Base-by-base conservation (phyloP, 2,329 filamentous ascomycete species). In the Pseudonectria buxi region DNA sequence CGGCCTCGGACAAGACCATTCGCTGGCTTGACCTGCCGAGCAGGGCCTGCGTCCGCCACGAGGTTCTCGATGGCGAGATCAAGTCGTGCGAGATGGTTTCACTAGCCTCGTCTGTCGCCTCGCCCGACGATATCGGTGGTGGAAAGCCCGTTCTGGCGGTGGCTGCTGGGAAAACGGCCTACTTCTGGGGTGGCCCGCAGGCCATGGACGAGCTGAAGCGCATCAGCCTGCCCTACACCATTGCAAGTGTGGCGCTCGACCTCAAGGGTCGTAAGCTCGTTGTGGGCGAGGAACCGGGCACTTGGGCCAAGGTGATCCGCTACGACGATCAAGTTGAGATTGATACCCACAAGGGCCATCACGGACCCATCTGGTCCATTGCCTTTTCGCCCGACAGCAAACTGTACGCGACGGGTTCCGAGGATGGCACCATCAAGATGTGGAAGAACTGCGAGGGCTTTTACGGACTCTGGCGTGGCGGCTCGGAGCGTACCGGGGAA, bases 341-440 rank as follows among this genome's bases (percentile, higher is more conserved):
- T 28, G 92, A 96, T 58, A 83, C 90, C 10, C 86, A 94, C 66
- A 95, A 95, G 64, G 92, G 92, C 15, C 92, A 98, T 51, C 92
- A 98, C 55, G 92, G 92, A 2, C 90, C 90, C 2, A 92, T 98
- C 43, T 98, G 92, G 92, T 95, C 88, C 6, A 81, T 94, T 40
- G 83, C 83, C 37, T 98, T 95, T 62, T 92, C 89, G 1, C 92
- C 92, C 0, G 92, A 98, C 55, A 89, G 89, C 30, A 95, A 94
- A 58, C 69, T 98, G 7, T 98, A 96, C 57, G 92, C 89, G 2
- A 98, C 92, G 2, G 92, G 86, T 22, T 95, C 89, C 32, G 92
- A 98, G 58, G 92, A 98, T 54, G 92, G 92, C 27, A 98, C 92
- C 0, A 94, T 98, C 61, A 98, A 98, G 66, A 71, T 98, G 69